phyloP scores from a whole-genome alignment of 2,329 filamentous ascomycete species.

The Zasmidium citrigriseum region DNA sequence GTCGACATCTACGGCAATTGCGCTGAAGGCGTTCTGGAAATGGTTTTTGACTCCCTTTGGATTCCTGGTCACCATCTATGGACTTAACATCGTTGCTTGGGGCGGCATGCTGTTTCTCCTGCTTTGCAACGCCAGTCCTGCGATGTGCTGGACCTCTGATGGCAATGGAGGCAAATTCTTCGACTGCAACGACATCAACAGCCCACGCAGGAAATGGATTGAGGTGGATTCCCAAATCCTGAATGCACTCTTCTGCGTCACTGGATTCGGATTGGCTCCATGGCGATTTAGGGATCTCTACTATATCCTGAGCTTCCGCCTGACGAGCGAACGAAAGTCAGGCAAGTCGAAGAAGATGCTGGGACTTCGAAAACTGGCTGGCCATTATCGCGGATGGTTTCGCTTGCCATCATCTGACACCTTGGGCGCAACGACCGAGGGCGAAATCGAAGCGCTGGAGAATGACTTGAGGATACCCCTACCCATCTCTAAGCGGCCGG shows the following conservation, averaged over 20 bases:
- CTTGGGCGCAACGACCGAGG: constrained; percentile 43
- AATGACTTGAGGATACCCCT: constrained; percentile 59
- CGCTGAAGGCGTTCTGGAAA: constrained; percentile 65
- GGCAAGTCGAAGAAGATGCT: constrained; percentile 42
- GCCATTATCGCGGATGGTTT: constrained; percentile 75
- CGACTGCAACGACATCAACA: constrained; percentile 45
- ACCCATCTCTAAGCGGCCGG: constrained; percentile 63
- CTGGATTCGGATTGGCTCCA: constrained; percentile 78
- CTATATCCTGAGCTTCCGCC: constrained; percentile 67
- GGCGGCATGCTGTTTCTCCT: constrained; percentile 88
- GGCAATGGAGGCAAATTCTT: constrained; percentile 17
- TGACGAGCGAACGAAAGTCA: constrained; percentile 35
- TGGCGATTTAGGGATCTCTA: constrained; percentile 83
- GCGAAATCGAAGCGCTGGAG: constrained; percentile 22
- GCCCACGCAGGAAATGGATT: constrained; percentile 79
- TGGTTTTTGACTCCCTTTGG: constrained; percentile 76
- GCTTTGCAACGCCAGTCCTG: constrained; percentile 71
- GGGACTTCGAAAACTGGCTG: constrained; percentile 68
- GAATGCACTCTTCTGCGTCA: constrained; percentile 83
- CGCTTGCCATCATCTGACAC: constrained; percentile 67
- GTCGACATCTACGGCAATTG: constrained; percentile 16
- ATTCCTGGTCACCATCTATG: constrained; percentile 76
- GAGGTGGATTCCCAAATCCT: constrained; percentile 82
- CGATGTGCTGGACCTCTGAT: constrained; percentile 65
- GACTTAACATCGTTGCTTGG: constrained; percentile 83